A percentile compares a stretch with the other conserved stretches of the same genome.
Evolutionary conservation across 176 grass and related monocot genomes (phyloP).

Genomic region (Avena sativa): DNA sequence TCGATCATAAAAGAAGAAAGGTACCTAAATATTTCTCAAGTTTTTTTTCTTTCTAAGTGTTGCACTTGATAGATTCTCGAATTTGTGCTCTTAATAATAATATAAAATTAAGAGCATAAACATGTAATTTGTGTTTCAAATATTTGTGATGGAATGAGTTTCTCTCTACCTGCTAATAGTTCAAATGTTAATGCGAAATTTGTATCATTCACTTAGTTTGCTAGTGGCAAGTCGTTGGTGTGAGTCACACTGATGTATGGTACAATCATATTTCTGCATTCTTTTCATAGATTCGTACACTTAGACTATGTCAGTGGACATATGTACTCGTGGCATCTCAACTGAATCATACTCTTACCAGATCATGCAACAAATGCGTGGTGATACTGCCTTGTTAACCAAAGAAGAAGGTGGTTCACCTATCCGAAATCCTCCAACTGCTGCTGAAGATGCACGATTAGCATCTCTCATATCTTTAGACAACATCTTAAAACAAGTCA

Average conservation of each 20-base stretch:
- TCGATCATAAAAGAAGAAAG: slow-evolving; percentile 98
- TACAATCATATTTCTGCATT: slow-evolving; percentile 19
- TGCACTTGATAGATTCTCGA: slow-evolving; percentile 3
- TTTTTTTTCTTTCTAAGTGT: slow-evolving; percentile 32
- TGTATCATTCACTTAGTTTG: neutral
- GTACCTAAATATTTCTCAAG: slow-evolving; percentile 42
- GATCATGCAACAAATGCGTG: slow-evolving; percentile 99
- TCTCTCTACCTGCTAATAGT: slow-evolving; percentile 3
- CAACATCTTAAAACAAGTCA: slow-evolving; percentile 90
- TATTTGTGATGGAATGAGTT: slow-evolving; percentile 25
- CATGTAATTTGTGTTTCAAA: neutral
- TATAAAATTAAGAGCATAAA: slow-evolving; percentile 16
- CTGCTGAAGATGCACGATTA: slow-evolving; percentile 93
- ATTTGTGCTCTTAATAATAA: neutral
- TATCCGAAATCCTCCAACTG: slow-evolving; percentile 93
- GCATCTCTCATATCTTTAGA: slow-evolving; percentile 99
- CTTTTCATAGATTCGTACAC: neutral
- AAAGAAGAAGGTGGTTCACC: slow-evolving; percentile 99
- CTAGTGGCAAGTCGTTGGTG: neutral
- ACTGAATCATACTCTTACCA: slow-evolving; percentile 45
- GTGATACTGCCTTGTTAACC: slow-evolving; percentile 81
- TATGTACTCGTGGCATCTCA: slow-evolving; percentile 27
- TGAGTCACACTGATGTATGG: neutral
- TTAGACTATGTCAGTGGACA: slow-evolving; percentile 23
- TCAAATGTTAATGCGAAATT: neutral